Percentiles rank a stretch among this genome's conserved stretches.
These are phyloP conservation scores for Thalassiosira ordinaria DNA, from an alignment of 352 stramenopile species.

Conservation along the genomic window DNA sequence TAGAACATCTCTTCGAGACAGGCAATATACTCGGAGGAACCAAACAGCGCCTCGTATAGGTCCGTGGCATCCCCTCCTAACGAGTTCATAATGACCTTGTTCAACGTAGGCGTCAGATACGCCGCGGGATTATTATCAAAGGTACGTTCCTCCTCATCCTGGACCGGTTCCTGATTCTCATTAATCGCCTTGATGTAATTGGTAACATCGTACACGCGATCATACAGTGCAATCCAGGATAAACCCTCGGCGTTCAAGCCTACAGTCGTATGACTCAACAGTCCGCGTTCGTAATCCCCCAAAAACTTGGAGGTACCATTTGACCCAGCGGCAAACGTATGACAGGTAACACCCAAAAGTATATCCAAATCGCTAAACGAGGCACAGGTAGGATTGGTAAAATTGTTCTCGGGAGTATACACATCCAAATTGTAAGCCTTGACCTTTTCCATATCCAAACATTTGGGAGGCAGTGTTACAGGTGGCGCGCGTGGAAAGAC, in stretches of 20 bases:
- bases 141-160: slow-evolving; percentile 24
- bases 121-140: slow-evolving; percentile 50
- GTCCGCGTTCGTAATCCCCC: slow-evolving; percentile 50
- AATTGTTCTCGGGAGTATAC: slow-evolving; percentile 48
- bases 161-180: slow-evolving; percentile 49
- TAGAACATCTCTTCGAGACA: slow-evolving; percentile 74
- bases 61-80: slow-evolving; percentile 60
- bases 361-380: slow-evolving; percentile 55
- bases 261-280: slow-evolving; percentile 41
- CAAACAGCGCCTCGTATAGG: slow-evolving; percentile 68
- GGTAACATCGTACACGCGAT: slow-evolving; percentile 70
- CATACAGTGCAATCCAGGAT: slow-evolving; percentile 56
- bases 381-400: slow-evolving; percentile 55
- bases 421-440: slow-evolving; percentile 43
- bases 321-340: slow-evolving; percentile 51
- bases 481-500: slow-evolving; percentile 63
- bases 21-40: slow-evolving; percentile 60
- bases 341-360: slow-evolving; percentile 61
- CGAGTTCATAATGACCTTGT: slow-evolving; percentile 73
- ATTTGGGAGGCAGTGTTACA: slow-evolving; percentile 56
- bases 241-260: slow-evolving; percentile 40
- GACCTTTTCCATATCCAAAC: slow-evolving; percentile 68
- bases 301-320: slow-evolving; percentile 55
- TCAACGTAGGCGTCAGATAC: slow-evolving; percentile 58
- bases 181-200: slow-evolving; percentile 61